Base-by-base conservation (phyloP, 192 early-diverging fungal genomes). In the Rhizoclosmatium globosum region DNA sequence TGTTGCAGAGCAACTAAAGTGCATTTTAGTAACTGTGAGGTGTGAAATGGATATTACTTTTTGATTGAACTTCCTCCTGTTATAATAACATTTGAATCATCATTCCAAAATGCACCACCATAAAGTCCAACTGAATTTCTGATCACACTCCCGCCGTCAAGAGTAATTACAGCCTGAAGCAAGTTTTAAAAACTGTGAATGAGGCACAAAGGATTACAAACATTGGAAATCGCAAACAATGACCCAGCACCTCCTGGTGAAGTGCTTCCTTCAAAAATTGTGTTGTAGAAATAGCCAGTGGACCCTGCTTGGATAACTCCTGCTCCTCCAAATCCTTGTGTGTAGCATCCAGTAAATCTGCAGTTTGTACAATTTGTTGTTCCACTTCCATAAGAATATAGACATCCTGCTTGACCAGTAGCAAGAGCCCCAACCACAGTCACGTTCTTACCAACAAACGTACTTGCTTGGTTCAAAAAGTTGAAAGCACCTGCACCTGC, bases 361-460 rank as follows among this genome's bases (percentile, higher is more conserved):
- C 67, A 68, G n/a, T 68, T 23, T 21, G 39, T n/a, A 43, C 67
- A 68, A 17, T 13, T 68, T 7, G 67, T 68, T 47, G 38, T 68
- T 4, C 67, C 21, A 42, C 23, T 43, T 21, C 67, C 45, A 46
- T 47, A 68, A 43, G 31, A 42, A 9, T 68, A 68, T 13, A 68
- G 43, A 11, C 67, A 68, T 9, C 67, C 67, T 42, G 4, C 67
- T 47, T 68, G 67, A 7, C n/a, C 67, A 41, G 67, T 46, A 7
- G 67, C 39, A 15, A 21, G 43, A 2, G n/a, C 45, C 17, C 45
- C 67, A 19, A 45, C 43, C 2, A 68, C n/a, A 41, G 67, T 46
- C 13, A 68, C 17, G 45, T 68, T 68, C 19, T 21, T 68, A n/a
- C 67, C 67, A 46, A 42, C 45, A 43, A 68, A 68, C 7, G 43